Evolutionary conservation across 1,284 basidiomycete genomes (phyloP).

Genomic region (Papiliotrema flavescens): DNA sequence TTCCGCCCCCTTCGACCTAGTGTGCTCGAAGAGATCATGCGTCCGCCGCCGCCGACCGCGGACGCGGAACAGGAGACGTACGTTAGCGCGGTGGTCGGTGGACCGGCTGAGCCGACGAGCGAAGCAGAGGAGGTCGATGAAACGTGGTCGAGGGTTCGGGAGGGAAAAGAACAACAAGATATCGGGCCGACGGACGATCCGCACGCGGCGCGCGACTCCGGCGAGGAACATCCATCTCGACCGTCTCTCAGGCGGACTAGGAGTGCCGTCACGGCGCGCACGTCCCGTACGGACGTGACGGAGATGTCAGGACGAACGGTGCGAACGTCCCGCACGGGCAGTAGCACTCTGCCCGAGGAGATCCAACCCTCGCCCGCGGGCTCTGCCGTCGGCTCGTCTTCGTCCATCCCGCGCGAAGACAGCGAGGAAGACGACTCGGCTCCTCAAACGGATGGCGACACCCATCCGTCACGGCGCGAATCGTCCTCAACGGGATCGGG

Average conservation of each 20-base stretch:
- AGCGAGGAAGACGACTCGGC: no score
- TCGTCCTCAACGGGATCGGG: no score
- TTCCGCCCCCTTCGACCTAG: conserved; percentile 14
- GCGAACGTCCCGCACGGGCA: no score
- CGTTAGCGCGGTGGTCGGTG: conserved; percentile 10
- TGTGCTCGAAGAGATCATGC: conserved; percentile 9
- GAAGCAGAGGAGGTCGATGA: conserved; percentile 1
- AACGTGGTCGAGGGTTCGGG: background rate
- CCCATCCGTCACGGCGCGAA: no score
- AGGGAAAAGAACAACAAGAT: background rate
- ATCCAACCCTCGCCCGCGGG: background rate
- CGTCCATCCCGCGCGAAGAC: background rate
- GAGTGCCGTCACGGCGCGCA: no score
- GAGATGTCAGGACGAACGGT: no score
- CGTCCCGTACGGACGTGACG: no score
- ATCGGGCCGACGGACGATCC: no score
- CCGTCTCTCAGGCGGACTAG: no score
- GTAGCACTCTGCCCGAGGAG: background rate
- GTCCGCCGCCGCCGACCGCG: conserved; percentile 7
- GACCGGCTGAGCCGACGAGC: background rate
- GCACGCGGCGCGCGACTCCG: no score
- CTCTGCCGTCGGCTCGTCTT: background rate
- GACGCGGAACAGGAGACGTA: conserved; percentile 3
- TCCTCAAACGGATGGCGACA: no score
- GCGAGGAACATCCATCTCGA: no score